Evolutionary conservation across 1,139 yeast species (phyloP), one percentile per base, ranked within the genome.

Genomic region (Yamadazyma songkhlaensis): DNA sequence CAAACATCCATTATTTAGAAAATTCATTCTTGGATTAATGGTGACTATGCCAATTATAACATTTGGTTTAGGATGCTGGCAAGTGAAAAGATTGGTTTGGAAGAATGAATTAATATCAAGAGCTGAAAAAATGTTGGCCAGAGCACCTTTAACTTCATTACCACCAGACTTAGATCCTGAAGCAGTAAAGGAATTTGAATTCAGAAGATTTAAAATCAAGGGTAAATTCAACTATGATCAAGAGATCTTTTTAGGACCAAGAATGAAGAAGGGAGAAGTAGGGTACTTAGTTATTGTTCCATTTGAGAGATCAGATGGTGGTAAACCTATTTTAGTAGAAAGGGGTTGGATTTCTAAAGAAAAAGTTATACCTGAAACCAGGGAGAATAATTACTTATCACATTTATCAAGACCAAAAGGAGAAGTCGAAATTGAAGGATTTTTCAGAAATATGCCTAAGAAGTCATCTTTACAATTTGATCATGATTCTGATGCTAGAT

Each of bases 11-110:
- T 45, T 57, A 10, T 65, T 79, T 22, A 65, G 82, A 41, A 63
- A 63, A 31, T 66, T 81, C 26, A 70, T 82, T 14, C 58, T 84
- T 34, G 76, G 79, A 0, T 59, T 84, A 21, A 68, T 84, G 74
- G 61, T 87, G 31, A 78, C 92, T 17, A 92, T 95, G 85, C 99
- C 99, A 0, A 72, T 89, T 0, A 72, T 89, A 1, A 78, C 96
- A 8, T 87, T 92, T 55, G 84, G 81, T 26, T 67, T 92, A 35
- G 98, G 98, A 2, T 79, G 94, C 41, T 92, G 98, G 99, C 99
- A 92, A 62, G 81, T 87, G 29, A 68, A 78, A 50, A 71, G 99
- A 46, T 65, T 92, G 39, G 69, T 78, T 43, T 92, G 98, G 98
- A 94, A 94, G 59, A 82, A 81, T n/a, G 77, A 81, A 39, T 68